Conservation (phyloP, 768 basidiomycete species). For the Russula earlei region DNA sequence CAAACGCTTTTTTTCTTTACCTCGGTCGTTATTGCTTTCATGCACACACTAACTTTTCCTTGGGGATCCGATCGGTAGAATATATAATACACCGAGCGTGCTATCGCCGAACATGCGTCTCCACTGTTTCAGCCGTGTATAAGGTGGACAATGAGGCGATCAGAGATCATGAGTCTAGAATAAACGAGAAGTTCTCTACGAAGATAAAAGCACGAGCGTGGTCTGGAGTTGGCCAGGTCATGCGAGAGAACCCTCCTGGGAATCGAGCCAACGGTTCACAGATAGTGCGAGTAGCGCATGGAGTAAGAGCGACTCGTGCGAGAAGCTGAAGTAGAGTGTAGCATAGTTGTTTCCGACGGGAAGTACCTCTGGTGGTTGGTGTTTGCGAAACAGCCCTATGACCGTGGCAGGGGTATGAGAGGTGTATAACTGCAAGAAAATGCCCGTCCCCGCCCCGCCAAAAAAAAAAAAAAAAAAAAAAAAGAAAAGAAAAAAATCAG, state of each 20-base stretch:
- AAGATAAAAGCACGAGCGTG: background rate
- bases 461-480: too few species aligned
- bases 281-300: constrained; percentile 57
- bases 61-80: background rate
- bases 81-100: constrained; percentile 4
- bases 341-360: constrained; percentile 58
- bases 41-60: background rate
- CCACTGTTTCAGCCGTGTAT: constrained; percentile 7
- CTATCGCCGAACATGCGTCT: constrained; percentile 18
- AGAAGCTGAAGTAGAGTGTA: constrained; percentile 54
- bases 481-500: background rate
- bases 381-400: constrained; percentile 52
- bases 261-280: constrained; percentile 69
- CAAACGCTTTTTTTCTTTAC: constrained; percentile 8
- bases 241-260: constrained; percentile 31
- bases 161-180: background rate
- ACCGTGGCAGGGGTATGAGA: constrained; percentile 21
- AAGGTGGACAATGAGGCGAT: constrained; percentile 1
- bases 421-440: constrained; percentile 1
- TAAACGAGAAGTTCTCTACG: too few species aligned
- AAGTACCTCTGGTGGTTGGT: constrained; percentile 36
- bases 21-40: constrained; percentile 6
- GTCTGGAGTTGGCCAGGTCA: background rate
- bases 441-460: background rate
- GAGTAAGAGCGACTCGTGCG: constrained; percentile 48